Percentiles rank a stretch among this genome's conserved stretches.
phyloP scores from a whole-genome alignment of 192 early-diverging fungal genomes.

The Coemansia asiatica region DNA sequence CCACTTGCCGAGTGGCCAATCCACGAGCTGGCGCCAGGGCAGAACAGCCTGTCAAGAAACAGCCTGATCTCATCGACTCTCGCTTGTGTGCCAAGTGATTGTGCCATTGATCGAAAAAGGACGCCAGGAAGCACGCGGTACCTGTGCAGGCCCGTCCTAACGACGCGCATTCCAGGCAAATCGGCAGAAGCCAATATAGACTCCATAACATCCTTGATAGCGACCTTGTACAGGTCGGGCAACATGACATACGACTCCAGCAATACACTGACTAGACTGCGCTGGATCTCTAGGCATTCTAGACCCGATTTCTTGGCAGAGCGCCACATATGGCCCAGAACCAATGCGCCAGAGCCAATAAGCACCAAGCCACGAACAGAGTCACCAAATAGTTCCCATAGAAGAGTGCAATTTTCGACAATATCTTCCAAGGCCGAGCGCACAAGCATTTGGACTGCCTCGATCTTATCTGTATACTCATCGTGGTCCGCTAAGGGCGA shows the following conservation, averaged over 20 bases:
- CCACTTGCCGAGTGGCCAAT: slow-evolving; percentile 18
- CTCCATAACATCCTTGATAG: slow-evolving; percentile 28
- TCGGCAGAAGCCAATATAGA: not conserved
- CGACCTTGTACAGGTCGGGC: slow-evolving; percentile 40
- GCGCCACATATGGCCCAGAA: slow-evolving; percentile 5
- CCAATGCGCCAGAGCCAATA: slow-evolving; percentile 18
- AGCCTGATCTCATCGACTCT: slow-evolving; percentile 11
- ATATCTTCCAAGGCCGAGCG: slow-evolving; percentile 11
- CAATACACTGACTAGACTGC: slow-evolving; percentile 8
- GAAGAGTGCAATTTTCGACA: slow-evolving; percentile 23
- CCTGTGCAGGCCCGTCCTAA: slow-evolving; percentile 19
- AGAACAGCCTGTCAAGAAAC: slow-evolving; percentile 22
- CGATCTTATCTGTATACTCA: not conserved
- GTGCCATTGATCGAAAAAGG: slow-evolving; percentile 28
- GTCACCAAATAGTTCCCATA: slow-evolving; percentile 38
- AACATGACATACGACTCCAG: slow-evolving; percentile 16
- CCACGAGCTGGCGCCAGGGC: slow-evolving; percentile 26
- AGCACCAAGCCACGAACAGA: slow-evolving; percentile 40
- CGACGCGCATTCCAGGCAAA: slow-evolving; percentile 5
- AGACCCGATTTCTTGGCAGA: not conserved
- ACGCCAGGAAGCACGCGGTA: slow-evolving; percentile 32
- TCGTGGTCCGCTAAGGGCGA: slow-evolving; percentile 9
- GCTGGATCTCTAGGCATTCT: slow-evolving; percentile 2
- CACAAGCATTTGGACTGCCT: slow-evolving; percentile 23
- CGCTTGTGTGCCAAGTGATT: not conserved